Percentiles rank a stretch among this genome's conserved stretches.
Conservation (phyloP, 768 basidiomycete species). For the Coprinopsis cinerea region DNA sequence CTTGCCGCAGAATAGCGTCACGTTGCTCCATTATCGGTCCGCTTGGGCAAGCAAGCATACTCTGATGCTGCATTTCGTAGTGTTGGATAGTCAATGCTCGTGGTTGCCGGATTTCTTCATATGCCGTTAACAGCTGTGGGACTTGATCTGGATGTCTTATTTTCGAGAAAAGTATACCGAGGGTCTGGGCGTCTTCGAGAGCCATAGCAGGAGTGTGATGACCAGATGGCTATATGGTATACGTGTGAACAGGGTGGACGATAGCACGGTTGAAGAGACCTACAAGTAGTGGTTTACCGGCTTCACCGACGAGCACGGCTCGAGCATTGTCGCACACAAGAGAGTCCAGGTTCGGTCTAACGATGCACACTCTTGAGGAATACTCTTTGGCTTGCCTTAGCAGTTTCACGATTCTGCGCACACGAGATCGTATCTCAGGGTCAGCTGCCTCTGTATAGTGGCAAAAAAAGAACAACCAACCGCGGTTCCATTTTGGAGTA, state of each 20-base stretch:
- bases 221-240: slow-evolving; percentile 40
- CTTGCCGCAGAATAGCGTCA: slow-evolving; percentile 34
- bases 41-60: slow-evolving; percentile 36
- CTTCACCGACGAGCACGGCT: slow-evolving; percentile 53
- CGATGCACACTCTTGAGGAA: slow-evolving; percentile 24
- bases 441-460: no score
- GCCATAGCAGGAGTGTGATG: slow-evolving; percentile 45
- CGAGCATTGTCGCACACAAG: slow-evolving; percentile 44
- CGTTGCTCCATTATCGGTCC: slow-evolving; percentile 41
- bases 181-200: slow-evolving; percentile 57
- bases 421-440: no score
- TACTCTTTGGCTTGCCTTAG: slow-evolving; percentile 23
- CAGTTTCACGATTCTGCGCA: slow-evolving; percentile 28
- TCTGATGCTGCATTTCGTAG: slow-evolving; percentile 41
- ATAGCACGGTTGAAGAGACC: slow-evolving; percentile 5
- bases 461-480: no score
- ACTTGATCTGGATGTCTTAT: slow-evolving; percentile 43
- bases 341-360: slow-evolving; percentile 32
- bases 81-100: slow-evolving; percentile 42
- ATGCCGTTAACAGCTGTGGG: slow-evolving; percentile 43
- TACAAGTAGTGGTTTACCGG: slow-evolving; percentile 52
- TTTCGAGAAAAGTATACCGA: slow-evolving; percentile 54
- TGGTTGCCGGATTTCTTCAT: slow-evolving; percentile 52
- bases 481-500: slow-evolving; percentile 29
- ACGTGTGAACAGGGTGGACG: background rate